These are phyloP conservation scores for Boletus huronensis DNA, from an alignment of 768 basidiomycete genomes.

Conservation along the genomic window DNA sequence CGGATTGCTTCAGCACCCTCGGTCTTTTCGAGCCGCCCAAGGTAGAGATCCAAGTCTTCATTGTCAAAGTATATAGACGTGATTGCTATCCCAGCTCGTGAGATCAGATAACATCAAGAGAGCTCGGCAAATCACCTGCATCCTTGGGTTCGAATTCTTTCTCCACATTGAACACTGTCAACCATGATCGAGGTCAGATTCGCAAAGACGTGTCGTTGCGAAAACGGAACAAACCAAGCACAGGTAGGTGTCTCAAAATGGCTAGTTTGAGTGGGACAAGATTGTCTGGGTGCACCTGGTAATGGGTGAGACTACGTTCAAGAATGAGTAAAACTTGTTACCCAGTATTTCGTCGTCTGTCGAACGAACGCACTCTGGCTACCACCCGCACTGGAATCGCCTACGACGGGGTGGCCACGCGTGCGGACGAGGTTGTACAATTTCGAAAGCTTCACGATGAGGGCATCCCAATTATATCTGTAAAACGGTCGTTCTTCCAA, in stretches of 20 bases:
- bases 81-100: conserved; percentile 55
- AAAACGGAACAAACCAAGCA: conserved; percentile 63
- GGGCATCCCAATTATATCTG: conserved; percentile 92
- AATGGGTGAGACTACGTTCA: conserved; percentile 1
- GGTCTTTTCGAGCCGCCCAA: conserved; percentile 96
- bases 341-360: conserved; percentile 99
- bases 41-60: conserved; percentile 91
- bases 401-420: conserved; percentile 88
- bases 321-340: conserved; percentile 29
- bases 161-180: conserved; percentile 83
- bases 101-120: neutral
- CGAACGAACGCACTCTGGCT: conserved; percentile 96
- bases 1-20: conserved; percentile 98
- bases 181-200: conserved; percentile 7
- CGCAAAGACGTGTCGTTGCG: neutral
- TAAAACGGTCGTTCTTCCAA: conserved; percentile 95
- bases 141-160: conserved; percentile 90
- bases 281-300: conserved; percentile 85
- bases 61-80: conserved; percentile 98
- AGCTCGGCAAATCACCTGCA: conserved; percentile 46
- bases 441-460: conserved; percentile 94
- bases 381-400: conserved; percentile 92
- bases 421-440: conserved; percentile 95
- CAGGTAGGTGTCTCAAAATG: conserved; percentile 88
- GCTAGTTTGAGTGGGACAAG: conserved; percentile 90